phyloP scores from a whole-genome alignment of 179 eudicot species.

The Vitellaria paradoxa region DNA sequence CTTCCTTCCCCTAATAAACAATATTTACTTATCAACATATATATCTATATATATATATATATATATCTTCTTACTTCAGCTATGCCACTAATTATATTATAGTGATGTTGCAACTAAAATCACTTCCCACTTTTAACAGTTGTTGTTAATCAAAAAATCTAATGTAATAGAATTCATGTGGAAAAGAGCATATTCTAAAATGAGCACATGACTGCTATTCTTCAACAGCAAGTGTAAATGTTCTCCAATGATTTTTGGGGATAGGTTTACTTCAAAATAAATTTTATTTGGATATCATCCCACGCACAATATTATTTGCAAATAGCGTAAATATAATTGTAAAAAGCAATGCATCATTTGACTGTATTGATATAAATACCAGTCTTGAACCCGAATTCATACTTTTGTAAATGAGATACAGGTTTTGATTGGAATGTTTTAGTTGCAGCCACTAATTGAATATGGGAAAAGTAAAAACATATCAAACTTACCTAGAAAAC shows the following conservation, averaged over 20 bases:
- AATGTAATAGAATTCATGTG: background rate
- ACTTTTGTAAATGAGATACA: background rate
- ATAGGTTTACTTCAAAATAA: too few relatives aligned
- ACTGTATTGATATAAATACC: background rate
- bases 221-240: background rate
- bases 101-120: background rate
- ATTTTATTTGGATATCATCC: background rate
- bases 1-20: too few relatives aligned
- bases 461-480: background rate
- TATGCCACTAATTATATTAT: background rate
- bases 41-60: too few relatives aligned
- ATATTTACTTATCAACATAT: background rate
- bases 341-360: background rate
- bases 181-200: background rate
- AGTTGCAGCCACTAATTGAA: background rate
- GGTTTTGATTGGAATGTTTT: background rate
- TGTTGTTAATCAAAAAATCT: background rate
- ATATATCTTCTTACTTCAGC: slow-evolving; percentile 4
- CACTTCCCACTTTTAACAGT: background rate
- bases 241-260: background rate
- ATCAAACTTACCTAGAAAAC: background rate
- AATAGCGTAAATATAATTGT: background rate
- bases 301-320: background rate
- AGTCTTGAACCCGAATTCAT: background rate
- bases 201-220: slow-evolving; percentile 1